A percentile compares a stretch with the other conserved stretches of the same genome.
Conservation (phyloP, 2,329 filamentous ascomycete genomes). For the Fusarium sp. region DNA sequence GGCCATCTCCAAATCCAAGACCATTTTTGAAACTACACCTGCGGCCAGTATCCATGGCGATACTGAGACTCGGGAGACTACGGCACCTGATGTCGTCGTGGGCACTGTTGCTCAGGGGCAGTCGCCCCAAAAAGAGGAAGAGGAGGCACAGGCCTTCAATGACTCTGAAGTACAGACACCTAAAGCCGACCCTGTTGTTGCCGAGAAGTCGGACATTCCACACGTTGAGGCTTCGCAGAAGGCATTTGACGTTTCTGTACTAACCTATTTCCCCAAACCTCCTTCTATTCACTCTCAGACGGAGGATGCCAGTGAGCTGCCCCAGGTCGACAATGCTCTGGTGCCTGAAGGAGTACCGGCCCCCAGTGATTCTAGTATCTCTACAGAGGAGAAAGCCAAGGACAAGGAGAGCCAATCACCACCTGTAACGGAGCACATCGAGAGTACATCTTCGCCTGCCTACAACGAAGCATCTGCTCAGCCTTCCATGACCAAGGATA, state of each 20-base stretch:
- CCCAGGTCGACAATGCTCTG: not conserved
- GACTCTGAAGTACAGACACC: conserved; percentile 28
- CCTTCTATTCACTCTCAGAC: conserved; percentile 25
- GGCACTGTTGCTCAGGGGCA: not conserved
- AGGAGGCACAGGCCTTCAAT: conserved; percentile 2
- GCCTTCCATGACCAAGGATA: not conserved
- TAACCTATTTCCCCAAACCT: conserved; percentile 39
- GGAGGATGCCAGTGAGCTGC: conserved; percentile 2
- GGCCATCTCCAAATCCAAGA: conserved; percentile 38
- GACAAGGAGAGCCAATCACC: conserved; percentile 20
- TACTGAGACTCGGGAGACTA: conserved; percentile 6
- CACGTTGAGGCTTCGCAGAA: conserved; percentile 9
- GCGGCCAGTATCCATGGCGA: conserved; percentile 30
- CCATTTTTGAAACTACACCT: conserved; percentile 29
- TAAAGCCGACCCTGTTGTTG: conserved; percentile 8
- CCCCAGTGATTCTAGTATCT: conserved; percentile 43
- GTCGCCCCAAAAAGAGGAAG: conserved; percentile 1
- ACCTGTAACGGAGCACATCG: conserved; percentile 11
- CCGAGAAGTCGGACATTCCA: conserved; percentile 3
- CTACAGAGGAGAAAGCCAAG: conserved; percentile 36
- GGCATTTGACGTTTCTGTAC: conserved; percentile 8
- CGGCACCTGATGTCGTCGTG: not conserved
- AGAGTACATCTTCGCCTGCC: conserved; percentile 3
- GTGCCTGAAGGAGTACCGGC: conserved; percentile 13
- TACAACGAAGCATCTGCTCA: not conserved